Conservation (phyloP, 306 rosid genomes). For the Arachis hypogaea region DNA sequence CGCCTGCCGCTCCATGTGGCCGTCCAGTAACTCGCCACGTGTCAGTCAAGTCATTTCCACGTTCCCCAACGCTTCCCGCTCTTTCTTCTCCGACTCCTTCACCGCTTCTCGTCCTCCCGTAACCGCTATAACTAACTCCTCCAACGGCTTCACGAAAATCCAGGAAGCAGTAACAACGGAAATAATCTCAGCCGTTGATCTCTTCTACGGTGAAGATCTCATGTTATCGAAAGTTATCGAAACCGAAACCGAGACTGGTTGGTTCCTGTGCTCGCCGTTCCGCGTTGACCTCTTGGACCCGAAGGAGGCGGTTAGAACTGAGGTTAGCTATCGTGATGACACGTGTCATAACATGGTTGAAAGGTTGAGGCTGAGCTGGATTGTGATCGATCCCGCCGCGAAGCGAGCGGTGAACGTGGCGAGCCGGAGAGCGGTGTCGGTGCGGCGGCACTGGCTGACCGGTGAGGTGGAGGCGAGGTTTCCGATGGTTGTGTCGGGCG, state of each 20-base stretch:
- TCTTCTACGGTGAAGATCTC: constrained; percentile 44
- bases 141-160: not conserved
- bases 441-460: constrained; percentile 72
- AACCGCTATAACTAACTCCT: not conserved
- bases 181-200: constrained; percentile 74
- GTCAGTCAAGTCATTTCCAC: constrained; percentile 50
- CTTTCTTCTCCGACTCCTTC: constrained; percentile 73
- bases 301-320: constrained; percentile 62
- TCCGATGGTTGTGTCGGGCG: constrained; percentile 35
- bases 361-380: constrained; percentile 66
- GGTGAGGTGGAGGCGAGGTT: constrained; percentile 69
- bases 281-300: constrained; percentile 65
- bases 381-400: constrained; percentile 55
- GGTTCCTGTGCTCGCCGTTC: constrained; percentile 82
- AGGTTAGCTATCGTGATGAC: constrained; percentile 25
- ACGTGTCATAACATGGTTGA: constrained; percentile 45
- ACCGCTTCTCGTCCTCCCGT: constrained; percentile 34
- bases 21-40: constrained; percentile 60
- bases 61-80: constrained; percentile 55
- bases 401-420: constrained; percentile 71
- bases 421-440: constrained; percentile 57
- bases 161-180: constrained; percentile 29
- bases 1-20: constrained; percentile 75
- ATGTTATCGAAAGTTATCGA: constrained; percentile 60
- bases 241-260: constrained; percentile 66